Evolutionary conservation across 106 monocot genomes (phyloP).

Genomic region (Acorus calamus): DNA sequence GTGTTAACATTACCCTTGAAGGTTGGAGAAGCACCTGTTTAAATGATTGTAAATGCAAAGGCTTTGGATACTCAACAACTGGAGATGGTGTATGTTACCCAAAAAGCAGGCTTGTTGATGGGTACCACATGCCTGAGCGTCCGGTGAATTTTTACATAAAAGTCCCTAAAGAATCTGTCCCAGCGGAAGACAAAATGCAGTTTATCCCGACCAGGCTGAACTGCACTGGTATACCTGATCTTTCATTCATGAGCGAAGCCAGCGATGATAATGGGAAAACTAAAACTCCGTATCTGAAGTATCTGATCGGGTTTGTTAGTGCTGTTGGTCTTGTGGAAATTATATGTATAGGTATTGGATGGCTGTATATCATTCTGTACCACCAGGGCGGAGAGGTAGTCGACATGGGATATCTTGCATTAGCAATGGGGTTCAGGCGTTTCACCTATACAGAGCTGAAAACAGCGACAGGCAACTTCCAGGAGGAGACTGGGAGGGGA

Average conservation of each 20-base stretch:
- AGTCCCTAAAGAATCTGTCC: not conserved
- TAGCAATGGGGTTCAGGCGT: conserved; percentile 1
- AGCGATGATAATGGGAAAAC: too few relatives aligned
- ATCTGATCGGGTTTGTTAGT: not conserved
- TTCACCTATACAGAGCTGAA: conserved; percentile 8
- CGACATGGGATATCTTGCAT: not conserved
- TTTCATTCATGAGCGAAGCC: too few relatives aligned
- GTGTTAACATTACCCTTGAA: not conserved
- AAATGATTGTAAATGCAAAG: not conserved
- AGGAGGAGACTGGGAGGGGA: conserved; percentile 4
- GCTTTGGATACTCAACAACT: not conserved
- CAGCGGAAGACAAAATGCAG: too few relatives aligned
- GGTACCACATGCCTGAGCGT: not conserved
- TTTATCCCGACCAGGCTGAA: too few relatives aligned
- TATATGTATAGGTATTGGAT: not conserved
- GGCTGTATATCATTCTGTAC: conserved; percentile 4
- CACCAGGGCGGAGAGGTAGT: too few relatives aligned
- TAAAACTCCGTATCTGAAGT: not conserved
- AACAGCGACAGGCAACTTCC: conserved; percentile 3
- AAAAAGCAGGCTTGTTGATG: conserved; percentile 6
- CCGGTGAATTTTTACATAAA: not conserved
- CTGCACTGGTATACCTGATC: too few relatives aligned
- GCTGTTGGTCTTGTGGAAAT: not conserved
- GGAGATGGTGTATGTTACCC: not conserved
- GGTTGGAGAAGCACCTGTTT: not conserved